These are phyloP conservation scores for Nepenthes gracilis DNA, from an alignment of 148 eudicot genomes.

Conservation along the genomic window DNA sequence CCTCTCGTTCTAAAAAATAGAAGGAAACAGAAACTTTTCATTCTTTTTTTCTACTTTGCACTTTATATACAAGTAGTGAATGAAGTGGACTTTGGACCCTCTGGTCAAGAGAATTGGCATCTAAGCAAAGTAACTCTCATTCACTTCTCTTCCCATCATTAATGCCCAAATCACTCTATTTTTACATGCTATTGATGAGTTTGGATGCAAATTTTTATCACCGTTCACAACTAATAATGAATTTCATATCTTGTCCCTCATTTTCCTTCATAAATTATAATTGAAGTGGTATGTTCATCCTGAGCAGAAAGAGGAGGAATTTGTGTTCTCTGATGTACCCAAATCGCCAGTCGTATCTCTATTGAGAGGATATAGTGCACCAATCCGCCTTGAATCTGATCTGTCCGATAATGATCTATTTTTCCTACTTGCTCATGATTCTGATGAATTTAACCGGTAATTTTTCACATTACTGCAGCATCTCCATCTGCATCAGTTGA, in stretches of 20 bases:
- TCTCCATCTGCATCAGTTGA: background rate
- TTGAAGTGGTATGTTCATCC: background rate
- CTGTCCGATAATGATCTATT: constrained; percentile 64
- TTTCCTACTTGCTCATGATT: constrained; percentile 96
- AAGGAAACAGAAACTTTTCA: no score
- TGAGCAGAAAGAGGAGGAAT: constrained; percentile 82
- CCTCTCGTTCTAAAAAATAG: no score
- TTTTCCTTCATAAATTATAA: background rate
- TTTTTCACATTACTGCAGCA: background rate
- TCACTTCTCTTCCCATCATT: no score
- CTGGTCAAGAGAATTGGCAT: no score
- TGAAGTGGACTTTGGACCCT: no score
- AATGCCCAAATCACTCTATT: no score
- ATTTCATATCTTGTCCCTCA: background rate
- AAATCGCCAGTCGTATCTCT: constrained; percentile 81
- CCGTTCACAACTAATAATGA: background rate
- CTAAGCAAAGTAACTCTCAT: no score
- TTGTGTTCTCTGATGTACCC: constrained; percentile 65
- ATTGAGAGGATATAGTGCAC: constrained; percentile 87
- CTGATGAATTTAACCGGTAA: constrained; percentile 96
- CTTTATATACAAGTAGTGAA: no score
- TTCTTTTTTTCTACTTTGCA: no score
- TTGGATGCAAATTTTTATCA: background rate
- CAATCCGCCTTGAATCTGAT: constrained; percentile 84
- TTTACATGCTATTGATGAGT: no score